Evolutionary conservation across 306 rosid species (phyloP).

Genomic region (Rosa multiflora): DNA sequence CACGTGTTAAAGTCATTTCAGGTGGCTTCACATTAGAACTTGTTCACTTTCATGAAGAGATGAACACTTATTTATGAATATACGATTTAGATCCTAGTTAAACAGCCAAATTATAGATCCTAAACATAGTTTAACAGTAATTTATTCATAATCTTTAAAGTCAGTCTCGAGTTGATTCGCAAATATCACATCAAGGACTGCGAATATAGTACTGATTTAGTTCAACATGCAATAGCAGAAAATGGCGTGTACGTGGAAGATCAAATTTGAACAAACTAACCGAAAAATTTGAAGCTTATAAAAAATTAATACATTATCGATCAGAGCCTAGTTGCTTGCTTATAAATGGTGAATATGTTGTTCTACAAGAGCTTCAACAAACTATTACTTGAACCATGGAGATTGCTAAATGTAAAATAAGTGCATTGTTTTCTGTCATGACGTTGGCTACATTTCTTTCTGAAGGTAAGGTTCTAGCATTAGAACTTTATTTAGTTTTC

Average conservation of each 20-base stretch:
- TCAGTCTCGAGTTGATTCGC: too few relatives aligned
- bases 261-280: too few relatives aligned
- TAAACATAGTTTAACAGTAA: too few relatives aligned
- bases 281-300: too few relatives aligned
- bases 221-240: too few relatives aligned
- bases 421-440: neutral
- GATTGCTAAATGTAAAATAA: neutral
- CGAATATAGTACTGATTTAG: too few relatives aligned
- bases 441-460: constrained; percentile 6
- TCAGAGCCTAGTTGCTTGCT: neutral
- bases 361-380: neutral
- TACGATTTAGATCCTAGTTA: neutral
- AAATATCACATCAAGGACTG: too few relatives aligned
- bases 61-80: neutral
- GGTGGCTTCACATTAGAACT: neutral
- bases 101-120: neutral
- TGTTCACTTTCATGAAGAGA: neutral
- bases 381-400: neutral
- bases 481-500: neutral
- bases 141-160: too few relatives aligned
- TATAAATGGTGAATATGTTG: neutral
- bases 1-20: neutral
- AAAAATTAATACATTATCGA: neutral
- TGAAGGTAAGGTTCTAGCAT: neutral
- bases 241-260: too few relatives aligned